Evolutionary conservation across 345 rosid genomes (phyloP).

Genomic region (Euphorbia lathyris): DNA sequence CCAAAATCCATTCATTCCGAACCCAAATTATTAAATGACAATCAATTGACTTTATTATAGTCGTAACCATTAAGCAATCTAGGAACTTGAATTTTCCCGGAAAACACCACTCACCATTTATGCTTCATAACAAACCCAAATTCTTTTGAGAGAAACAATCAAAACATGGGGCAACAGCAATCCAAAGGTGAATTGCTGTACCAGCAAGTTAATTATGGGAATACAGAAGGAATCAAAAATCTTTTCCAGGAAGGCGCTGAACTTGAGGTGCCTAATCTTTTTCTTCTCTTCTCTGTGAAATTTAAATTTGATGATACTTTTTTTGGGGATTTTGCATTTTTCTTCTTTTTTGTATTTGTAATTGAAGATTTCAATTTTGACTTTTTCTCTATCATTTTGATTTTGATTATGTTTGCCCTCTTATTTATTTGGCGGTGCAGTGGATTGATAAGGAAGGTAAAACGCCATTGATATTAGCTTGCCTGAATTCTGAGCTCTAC

Average conservation of each 20-base stretch:
- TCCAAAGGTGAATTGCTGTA: conserved; percentile 84
- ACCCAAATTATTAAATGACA: not conserved
- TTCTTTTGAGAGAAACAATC: not conserved
- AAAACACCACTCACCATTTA: not conserved
- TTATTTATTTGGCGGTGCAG: conserved; percentile 33
- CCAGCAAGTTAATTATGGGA: conserved; percentile 76
- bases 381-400: not conserved
- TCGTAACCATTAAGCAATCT: conserved; percentile 13
- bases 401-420: not conserved
- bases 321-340: not conserved
- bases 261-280: conserved; percentile 60
- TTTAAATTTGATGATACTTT: too few species aligned
- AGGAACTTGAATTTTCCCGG: conserved; percentile 1
- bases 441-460: conserved; percentile 92
- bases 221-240: conserved; percentile 70
- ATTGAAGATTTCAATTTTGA: not conserved
- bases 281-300: too few species aligned
- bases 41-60: not conserved
- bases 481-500: conserved; percentile 57
- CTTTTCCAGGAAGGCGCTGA: conserved; percentile 79
- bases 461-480: conserved; percentile 84
- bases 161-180: conserved; percentile 82
- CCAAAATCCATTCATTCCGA: not conserved
- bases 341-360: not conserved
- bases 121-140: not conserved